Conservation (phyloP, 352 stramenopile genomes). For the Globisporangium recalcitrans region DNA sequence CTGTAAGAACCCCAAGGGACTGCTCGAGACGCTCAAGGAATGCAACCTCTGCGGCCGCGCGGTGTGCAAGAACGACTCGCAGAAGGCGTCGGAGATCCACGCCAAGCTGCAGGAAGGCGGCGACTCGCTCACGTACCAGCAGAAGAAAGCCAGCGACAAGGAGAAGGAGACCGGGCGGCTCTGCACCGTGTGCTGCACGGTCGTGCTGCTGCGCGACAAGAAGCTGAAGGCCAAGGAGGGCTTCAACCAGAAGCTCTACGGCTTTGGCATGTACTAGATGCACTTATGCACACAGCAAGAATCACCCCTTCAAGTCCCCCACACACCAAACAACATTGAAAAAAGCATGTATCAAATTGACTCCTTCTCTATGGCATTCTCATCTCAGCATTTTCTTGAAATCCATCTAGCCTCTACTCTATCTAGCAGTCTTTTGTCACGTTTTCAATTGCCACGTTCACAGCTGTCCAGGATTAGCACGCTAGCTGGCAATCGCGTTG, state of each 20-base stretch:
- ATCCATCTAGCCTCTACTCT: conserved; percentile 5
- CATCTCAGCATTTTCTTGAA: not conserved
- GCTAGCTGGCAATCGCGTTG: conserved; percentile 36
- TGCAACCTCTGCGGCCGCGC: conserved; percentile 72
- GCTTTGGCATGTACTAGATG: conserved; percentile 53
- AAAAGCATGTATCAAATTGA: not conserved
- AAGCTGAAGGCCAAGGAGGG: conserved; percentile 62
- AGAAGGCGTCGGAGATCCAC: conserved; percentile 70
- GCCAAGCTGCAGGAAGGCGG: conserved; percentile 34
- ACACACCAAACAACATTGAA: no score
- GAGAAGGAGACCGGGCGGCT: conserved; percentile 53
- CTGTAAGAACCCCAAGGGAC: conserved; percentile 70
- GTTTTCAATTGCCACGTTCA: no score
- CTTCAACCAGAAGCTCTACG: conserved; percentile 79
- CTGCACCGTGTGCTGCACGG: conserved; percentile 74
- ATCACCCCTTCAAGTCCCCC: no score
- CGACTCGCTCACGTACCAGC: conserved; percentile 18
- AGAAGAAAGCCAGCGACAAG: conserved; percentile 25
- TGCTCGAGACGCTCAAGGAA: conserved; percentile 70
- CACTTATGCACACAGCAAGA: no score
- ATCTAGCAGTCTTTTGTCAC: conserved; percentile 3
- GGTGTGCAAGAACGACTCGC: conserved; percentile 81
- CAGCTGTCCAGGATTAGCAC: no score
- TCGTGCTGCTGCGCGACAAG: conserved; percentile 72
- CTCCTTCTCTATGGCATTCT: not conserved